Conservation (phyloP, 2,329 filamentous ascomycete species). For the Monilinia aucupariae region DNA sequence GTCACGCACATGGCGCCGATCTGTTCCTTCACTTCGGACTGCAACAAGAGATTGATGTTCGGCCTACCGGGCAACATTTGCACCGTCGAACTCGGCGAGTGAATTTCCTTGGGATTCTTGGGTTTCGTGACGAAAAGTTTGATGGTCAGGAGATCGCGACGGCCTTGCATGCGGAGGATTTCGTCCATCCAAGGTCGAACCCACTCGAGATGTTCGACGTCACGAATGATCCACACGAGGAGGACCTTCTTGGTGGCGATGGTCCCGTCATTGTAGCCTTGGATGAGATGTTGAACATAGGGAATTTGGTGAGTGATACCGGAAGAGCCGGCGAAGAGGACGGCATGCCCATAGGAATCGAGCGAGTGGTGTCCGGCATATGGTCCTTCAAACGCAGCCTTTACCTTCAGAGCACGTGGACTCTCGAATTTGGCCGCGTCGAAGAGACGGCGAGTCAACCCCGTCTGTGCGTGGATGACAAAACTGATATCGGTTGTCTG, state of each 20-base stretch:
- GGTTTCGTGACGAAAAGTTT: slow-evolving; percentile 88
- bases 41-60: slow-evolving; percentile 71
- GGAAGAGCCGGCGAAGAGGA: slow-evolving; percentile 87
- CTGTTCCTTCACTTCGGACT: slow-evolving; percentile 75
- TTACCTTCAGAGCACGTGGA: slow-evolving; percentile 19
- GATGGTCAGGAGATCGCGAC: slow-evolving; percentile 77
- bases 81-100: slow-evolving; percentile 70
- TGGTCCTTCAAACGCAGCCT: slow-evolving; percentile 79
- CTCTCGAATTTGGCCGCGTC: slow-evolving; percentile 51
- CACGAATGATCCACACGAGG: slow-evolving; percentile 89
- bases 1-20: slow-evolving; percentile 84
- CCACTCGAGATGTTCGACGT: slow-evolving; percentile 87
- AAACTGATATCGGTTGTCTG: slow-evolving; percentile 58
- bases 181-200: slow-evolving; percentile 77
- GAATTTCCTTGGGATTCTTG: slow-evolving; percentile 69
- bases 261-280: slow-evolving; percentile 62
- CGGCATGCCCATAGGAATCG: slow-evolving; percentile 84
- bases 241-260: slow-evolving; percentile 76
- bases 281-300: slow-evolving; percentile 72
- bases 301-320: slow-evolving; percentile 95
- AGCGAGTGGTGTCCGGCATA: slow-evolving; percentile 81
- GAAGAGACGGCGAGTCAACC: slow-evolving; percentile 80
- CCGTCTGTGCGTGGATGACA: slow-evolving; percentile 79
- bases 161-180: slow-evolving; percentile 70
- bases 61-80: slow-evolving; percentile 90